phyloP scores from a whole-genome alignment of 1,139 yeast species.

The Suhomyces yuchorum region DNA sequence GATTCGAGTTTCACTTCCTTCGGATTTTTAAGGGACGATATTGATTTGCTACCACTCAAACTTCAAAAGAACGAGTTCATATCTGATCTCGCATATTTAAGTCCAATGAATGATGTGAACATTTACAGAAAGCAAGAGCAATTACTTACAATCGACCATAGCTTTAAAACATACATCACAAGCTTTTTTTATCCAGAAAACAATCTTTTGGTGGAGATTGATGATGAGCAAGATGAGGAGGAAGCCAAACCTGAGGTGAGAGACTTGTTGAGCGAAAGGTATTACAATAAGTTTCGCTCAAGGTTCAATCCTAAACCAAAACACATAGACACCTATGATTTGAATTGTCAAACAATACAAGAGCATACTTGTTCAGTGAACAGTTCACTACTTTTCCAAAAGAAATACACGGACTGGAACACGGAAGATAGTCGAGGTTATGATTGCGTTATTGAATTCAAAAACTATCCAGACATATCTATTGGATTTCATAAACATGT shows the following conservation, averaged over 20 bases:
- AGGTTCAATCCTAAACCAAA: constrained; percentile 17
- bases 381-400: background rate
- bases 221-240: constrained; percentile 9
- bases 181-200: constrained; percentile 30
- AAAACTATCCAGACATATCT: constrained; percentile 19
- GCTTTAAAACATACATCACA: constrained; percentile 27
- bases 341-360: background rate
- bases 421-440: constrained; percentile 16
- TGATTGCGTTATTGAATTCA: constrained; percentile 30
- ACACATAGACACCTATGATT: constrained; percentile 4
- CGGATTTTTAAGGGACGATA: constrained; percentile 67
- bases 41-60: constrained; percentile 54
- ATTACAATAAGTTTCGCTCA: constrained; percentile 22
- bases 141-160: constrained; percentile 27
- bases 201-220: constrained; percentile 15
- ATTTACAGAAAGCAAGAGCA: constrained; percentile 36
- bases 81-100: constrained; percentile 52
- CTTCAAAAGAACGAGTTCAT: constrained; percentile 46
- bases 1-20: constrained; percentile 70
- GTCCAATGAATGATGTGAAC: constrained; percentile 38
- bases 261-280: constrained; percentile 23
- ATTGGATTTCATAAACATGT: constrained; percentile 38
- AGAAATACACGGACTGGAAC: background rate
- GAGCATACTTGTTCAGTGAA: background rate
- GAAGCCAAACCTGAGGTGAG: constrained; percentile 1